Evolutionary conservation across 2,329 filamentous ascomycete species (phyloP).

Genomic region (Trichoderma aggressivum): DNA sequence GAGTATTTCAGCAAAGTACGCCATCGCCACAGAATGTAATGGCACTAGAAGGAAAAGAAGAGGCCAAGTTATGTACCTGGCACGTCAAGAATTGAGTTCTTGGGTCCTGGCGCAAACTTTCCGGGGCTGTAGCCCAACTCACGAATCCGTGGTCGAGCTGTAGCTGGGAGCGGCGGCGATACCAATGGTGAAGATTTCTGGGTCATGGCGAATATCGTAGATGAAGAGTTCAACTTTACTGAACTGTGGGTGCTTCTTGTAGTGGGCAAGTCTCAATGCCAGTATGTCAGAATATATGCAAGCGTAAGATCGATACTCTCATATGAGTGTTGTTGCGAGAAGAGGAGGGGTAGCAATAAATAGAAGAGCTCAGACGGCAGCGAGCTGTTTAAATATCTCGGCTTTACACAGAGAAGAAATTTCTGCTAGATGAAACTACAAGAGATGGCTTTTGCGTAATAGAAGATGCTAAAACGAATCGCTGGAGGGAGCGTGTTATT

Average conservation of each 20-base stretch:
- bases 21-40: neutral
- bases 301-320: neutral
- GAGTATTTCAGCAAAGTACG: neutral
- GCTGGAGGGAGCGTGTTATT: neutral
- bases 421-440: neutral
- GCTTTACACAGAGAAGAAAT: neutral
- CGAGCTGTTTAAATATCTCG: neutral
- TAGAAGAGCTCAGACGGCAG: neutral
- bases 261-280: neutral
- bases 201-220: neutral
- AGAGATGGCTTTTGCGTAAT: neutral
- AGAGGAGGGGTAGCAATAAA: neutral
- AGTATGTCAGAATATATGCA: neutral
- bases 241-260: neutral
- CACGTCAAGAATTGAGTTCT: neutral
- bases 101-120: neutral
- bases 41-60: neutral
- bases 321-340: neutral
- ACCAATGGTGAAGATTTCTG: neutral
- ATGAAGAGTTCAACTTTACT: neutral
- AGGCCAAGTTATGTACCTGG: neutral
- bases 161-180: neutral
- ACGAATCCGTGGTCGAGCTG: neutral
- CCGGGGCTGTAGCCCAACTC: neutral
- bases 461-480: neutral